Conservation (phyloP, 257 asterid genomes). For the Solanum virginianum region DNA sequence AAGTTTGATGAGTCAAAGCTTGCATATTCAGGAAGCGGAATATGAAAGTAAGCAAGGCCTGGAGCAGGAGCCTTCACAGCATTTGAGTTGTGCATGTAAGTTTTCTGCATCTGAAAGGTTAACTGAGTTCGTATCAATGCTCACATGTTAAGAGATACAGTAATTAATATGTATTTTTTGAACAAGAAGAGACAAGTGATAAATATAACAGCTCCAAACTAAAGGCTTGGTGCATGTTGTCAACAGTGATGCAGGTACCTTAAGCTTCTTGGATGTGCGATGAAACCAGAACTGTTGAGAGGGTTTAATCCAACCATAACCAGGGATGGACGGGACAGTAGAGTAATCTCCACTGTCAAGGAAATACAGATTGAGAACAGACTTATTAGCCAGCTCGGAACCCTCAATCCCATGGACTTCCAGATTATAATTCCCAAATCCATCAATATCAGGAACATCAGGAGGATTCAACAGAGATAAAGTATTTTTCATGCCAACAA, state of each 20-base stretch:
- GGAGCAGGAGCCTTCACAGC: conserved; percentile 64
- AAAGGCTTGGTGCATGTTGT: neutral
- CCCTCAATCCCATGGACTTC: conserved; percentile 62
- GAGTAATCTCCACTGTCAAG: conserved; percentile 94
- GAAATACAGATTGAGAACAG: conserved; percentile 74
- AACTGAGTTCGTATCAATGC: neutral
- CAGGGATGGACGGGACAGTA: conserved; percentile 60
- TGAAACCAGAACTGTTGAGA: conserved; percentile 92
- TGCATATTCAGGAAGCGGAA: conserved; percentile 81
- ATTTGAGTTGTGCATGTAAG: conserved; percentile 46
- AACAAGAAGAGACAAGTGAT: neutral
- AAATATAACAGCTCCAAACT: neutral
- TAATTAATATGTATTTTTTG: neutral
- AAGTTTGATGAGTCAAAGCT: conserved; percentile 66
- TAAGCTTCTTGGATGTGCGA: conserved; percentile 46
- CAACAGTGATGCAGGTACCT: conserved; percentile 31
- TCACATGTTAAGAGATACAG: neutral
- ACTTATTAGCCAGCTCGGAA: conserved; percentile 49
- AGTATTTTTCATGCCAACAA: conserved; percentile 65
- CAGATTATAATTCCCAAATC: conserved; percentile 83
- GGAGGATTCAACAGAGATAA: conserved; percentile 59
- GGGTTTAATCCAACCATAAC: conserved; percentile 89
- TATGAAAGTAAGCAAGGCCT: conserved; percentile 84
- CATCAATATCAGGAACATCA: conserved; percentile 44
- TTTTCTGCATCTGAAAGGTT: conserved; percentile 27